Evolutionary conservation across 2,329 filamentous ascomycete species (phyloP), one percentile per base, ranked within the genome.

Genomic region (Claviceps sp.): DNA sequence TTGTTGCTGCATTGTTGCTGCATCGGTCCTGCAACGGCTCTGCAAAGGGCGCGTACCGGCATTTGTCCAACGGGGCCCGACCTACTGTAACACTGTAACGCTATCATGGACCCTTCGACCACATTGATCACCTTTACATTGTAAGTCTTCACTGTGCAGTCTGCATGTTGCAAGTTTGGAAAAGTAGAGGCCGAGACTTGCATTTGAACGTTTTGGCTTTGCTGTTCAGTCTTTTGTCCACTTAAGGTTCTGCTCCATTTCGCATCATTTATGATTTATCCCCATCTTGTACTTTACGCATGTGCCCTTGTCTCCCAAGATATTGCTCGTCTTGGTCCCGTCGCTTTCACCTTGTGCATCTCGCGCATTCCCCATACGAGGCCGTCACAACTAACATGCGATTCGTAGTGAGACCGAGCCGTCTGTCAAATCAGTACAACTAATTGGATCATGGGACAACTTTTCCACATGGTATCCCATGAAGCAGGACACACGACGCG

Each of bases 371-470:
- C 26, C 7, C 26, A 3, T 30, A 30, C 26, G 22, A 20, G 22
- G 26, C n/a, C 43, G 37, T 14, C 5, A 55, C 38, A 55, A 56
- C 61, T 62, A 55, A 60, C 57, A 43, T 48, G 41, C 50, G 37
- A 46, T 55, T 60, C 59, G 52, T 64, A 84, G 81, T 62, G 74
- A 78, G 69, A 82, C 81, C 51, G 66, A 76, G 59, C 75, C 77
- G 57, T 75, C 78, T 50, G 76, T 82, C 56, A 75, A 76, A 56
- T 84, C 84, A 45, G 86, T 96, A 58, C 82, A 86, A 63, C 77
- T 96, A 46, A 76, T 93, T 60, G 91, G 91, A 56, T 95, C 89
- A 57, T 97, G 91, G 91, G 90, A 96, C 72, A 95, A 95, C 72
- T 96, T 96, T 70, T 74, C 77, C 55, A 81, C 78, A 62, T 73